Evolutionary conservation across 2,329 filamentous ascomycete species (phyloP), one percentile per base, ranked within the genome.

Genomic region (Colletotrichum liriopes): DNA sequence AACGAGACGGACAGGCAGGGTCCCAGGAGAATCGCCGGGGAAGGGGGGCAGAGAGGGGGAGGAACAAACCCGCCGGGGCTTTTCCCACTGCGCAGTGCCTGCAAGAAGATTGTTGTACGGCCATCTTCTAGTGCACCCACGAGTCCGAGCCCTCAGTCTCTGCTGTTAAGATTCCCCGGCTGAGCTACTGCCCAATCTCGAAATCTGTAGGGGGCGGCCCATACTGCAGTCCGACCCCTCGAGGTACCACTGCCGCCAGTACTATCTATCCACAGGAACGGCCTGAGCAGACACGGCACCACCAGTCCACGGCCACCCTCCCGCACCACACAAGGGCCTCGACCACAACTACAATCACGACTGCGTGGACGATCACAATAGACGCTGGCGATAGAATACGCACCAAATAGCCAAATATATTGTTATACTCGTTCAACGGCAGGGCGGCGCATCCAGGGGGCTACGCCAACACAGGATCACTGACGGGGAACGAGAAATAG

Each of bases 1-100:
- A 20, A 37, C 47, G 26, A 58, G 52, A 65, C 35, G 45, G 54
- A n/a, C 67, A 70, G 26, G 62, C 52, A 66, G 61, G 43, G 35
- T 39, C 67, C 67, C 45, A 43, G 45, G 14, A 65, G 47, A 37
- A 58, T 37, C 35, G 45, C 23, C 39, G 52, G 45, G 26, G 47
- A n/a, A n/a, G 51, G 47, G 18, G 35, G 58, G 23, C 29, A 23
- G 51, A 49, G 7, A 14, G 26, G 43, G 56, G 41, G 39, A 35
- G 20, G 29, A 51, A 47, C 29, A 23, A 61, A 41, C 14, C 45
- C 32, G 35, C 60, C 47, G 23, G 39, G 56, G 3, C 23, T 23
- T 26, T 23, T 16, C 29, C 43, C n/a, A 47, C 43, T 62, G 29
- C 45, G 45, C 41, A 45, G n/a, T 14, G 26, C 56, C 39, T 29